Base-by-base conservation (phyloP, 83 land plant genomes). In the Thuja plicata region DNA sequence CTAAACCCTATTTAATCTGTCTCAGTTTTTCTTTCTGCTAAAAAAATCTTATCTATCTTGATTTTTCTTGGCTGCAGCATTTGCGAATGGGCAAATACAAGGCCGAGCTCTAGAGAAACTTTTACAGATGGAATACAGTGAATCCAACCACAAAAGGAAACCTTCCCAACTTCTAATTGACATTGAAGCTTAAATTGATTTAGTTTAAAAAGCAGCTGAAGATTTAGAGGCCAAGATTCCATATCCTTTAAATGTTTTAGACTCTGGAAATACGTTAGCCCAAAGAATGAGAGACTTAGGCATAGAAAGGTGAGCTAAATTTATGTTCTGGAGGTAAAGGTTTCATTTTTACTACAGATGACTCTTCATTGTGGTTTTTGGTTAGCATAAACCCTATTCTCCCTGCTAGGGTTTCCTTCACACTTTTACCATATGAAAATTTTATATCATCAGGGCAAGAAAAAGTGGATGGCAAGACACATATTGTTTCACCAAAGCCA, bases 391-490 rank as follows among this genome's bases (percentile, higher is more conserved):
- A 62, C 8, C 81, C 37, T 32, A 86, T 50, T 45, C 30, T 78
- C 57, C 34, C 34, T 24, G 5, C 45, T 43, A 43, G 70, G 19
- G 70, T 62, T 62, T 62, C n/a, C 70, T 24, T 21, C 8, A 24
- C n/a, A 21, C 24, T 7, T 7, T 5, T 62, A 62, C 24, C 70
- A 21, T 62, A 7, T 62, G 70, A 62, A 62, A 24, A 0, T 17
- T 17, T 38, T 46, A 2, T 46, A 86, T 24, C 27, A 45, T 34
- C 88, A 95, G 99, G 92, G 98, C 98, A 85, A 92, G 90, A 78
- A 87, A 76, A 40, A 90, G 91, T 89, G 98, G 99, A 34, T 97
- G 99, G 99, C 98, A 96, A 94, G 98, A 97, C 87, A 97, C 99
- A 8, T 97, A 97, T 83, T 96, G 93, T 37, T 96, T 97, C 91